Percentiles rank a stretch among this genome's conserved stretches.
Conservation (phyloP, 306 rosid genomes). For the Spatholobus suberectus region DNA sequence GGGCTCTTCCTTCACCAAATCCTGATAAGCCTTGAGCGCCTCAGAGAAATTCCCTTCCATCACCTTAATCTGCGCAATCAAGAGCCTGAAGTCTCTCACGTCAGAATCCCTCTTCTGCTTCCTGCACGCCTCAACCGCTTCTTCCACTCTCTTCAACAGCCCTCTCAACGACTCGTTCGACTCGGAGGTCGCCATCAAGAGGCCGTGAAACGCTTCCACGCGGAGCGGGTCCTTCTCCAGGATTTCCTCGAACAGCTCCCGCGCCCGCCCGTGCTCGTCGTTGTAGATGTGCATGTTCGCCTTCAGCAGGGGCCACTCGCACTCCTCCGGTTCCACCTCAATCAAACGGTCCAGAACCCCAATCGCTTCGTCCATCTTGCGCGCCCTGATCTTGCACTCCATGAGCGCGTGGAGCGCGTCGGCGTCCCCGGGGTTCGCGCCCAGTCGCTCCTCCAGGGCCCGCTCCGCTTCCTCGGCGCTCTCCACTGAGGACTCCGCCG, state of each 20-base stretch:
- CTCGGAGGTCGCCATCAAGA: conserved; percentile 73
- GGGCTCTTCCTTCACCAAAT: conserved; percentile 88
- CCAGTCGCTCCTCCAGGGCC: conserved; percentile 53
- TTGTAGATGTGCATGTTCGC: conserved; percentile 71
- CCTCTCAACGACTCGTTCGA: conserved; percentile 46
- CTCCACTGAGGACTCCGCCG: conserved; percentile 42
- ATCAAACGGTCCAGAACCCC: conserved; percentile 67
- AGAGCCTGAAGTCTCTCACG: conserved; percentile 84
- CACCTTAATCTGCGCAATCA: conserved; percentile 80
- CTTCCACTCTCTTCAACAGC: conserved; percentile 60
- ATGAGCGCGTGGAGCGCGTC: conserved; percentile 75
- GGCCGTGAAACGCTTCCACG: conserved; percentile 90
- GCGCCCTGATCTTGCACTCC: conserved; percentile 69
- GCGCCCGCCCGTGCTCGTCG: conserved; percentile 59
- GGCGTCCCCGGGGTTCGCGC: conserved; percentile 50
- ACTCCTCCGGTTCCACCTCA: conserved; percentile 74
- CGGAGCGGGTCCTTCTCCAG: conserved; percentile 71
- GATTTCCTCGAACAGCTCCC: conserved; percentile 63
- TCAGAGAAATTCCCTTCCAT: conserved; percentile 69
- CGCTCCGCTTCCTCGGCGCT: conserved; percentile 51
- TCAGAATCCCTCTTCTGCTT: conserved; percentile 62
- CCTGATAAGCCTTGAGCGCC: conserved; percentile 76
- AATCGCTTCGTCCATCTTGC: conserved; percentile 67
- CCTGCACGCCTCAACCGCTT: conserved; percentile 64
- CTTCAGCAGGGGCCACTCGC: conserved; percentile 81